Base-by-base conservation (phyloP, 169 alveolate species). In the Plasmodium vivax region DNA sequence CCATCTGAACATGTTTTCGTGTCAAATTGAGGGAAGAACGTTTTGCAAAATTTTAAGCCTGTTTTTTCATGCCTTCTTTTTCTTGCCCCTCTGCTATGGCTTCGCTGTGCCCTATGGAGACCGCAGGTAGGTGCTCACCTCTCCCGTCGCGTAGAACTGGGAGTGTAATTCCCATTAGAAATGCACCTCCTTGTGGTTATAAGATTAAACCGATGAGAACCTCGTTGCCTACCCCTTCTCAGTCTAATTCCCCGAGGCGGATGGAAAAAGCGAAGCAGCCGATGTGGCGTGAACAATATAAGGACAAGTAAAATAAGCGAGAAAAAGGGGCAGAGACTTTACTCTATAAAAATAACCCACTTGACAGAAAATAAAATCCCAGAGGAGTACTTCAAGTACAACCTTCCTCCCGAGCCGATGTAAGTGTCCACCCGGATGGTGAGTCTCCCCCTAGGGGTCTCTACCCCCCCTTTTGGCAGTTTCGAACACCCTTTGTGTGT, bases 321-420 rank as follows among this genome's bases (percentile, higher is more conserved):
- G 32, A 51, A 75, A 87, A 87, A 36, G 4, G 47, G 47, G 27
- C 77, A 23, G n/a, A 41, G 54, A 32, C 16, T 87, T 6, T 47
- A 43, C 77, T 32, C 93, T 7, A 47, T 77, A n/a, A 58, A 87
- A 9, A 75, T 87, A 54, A n/a, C 85, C 1, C 58, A 87, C 23
- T 5, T 41, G 4, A 27, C 36, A 30, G 87, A 71, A 16, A 75
- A 54, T 34, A 23, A 7, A 16, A 87, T 87, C 41, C 93, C 93
- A 19, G 87, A 87, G 30, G 93, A 87, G 43, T 87, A 87, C 72
- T n/a, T 87, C 30, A 77, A 87, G 30, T 75, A 87, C 58, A 87
- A 87, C 34, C 80, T 87, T 7, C 93, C 93, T 10, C 51, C 45
- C 10, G 93, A 87, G 38, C 93, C 93, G 32, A 87, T 87, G 93